Conservation (phyloP, 2,329 filamentous ascomycete genomes). For the Aurifilum marmelostoma region DNA sequence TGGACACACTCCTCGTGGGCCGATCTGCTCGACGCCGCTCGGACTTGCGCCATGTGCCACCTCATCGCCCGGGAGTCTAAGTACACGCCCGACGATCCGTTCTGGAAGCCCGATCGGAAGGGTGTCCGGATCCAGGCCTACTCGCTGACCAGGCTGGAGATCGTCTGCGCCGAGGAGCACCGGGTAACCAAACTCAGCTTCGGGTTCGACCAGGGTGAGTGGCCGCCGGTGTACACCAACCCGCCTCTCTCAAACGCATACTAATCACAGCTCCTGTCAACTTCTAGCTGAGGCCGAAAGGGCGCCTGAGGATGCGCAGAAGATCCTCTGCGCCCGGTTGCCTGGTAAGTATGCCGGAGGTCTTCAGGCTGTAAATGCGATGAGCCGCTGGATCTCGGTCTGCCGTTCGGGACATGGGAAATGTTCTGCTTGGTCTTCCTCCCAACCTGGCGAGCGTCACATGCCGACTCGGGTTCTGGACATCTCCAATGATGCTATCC, state of each 20-base stretch:
- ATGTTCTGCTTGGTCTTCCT: not conserved
- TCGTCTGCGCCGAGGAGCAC: constrained; percentile 1
- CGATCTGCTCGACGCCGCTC: not conserved
- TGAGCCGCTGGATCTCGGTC: constrained; percentile 7
- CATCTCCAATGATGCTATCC: not conserved
- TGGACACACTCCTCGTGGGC: constrained; percentile 4
- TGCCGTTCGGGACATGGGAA: constrained; percentile 9
- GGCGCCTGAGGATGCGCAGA: not conserved
- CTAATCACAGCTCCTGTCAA: not conserved
- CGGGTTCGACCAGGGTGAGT: not conserved
- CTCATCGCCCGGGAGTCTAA: constrained; percentile 1
- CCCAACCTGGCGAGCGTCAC: not conserved
- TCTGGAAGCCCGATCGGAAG: not conserved
- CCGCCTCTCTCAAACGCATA: not conserved
- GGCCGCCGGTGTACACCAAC: not conserved
- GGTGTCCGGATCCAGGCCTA: not conserved
- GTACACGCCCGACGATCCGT: not conserved
- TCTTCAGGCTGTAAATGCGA: not conserved
- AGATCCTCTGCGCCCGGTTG: not conserved
- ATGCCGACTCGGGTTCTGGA: constrained; percentile 8
- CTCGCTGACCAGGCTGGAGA: not conserved
- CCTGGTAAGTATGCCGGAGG: not conserved
- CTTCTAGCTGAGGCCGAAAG: not conserved
- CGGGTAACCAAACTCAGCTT: not conserved
- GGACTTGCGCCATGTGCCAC: constrained; percentile 8